Evolutionary conservation across 2,329 filamentous ascomycete species (phyloP), one percentile per base, ranked within the genome.

Genomic region (Colletotrichum coccodes): DNA sequence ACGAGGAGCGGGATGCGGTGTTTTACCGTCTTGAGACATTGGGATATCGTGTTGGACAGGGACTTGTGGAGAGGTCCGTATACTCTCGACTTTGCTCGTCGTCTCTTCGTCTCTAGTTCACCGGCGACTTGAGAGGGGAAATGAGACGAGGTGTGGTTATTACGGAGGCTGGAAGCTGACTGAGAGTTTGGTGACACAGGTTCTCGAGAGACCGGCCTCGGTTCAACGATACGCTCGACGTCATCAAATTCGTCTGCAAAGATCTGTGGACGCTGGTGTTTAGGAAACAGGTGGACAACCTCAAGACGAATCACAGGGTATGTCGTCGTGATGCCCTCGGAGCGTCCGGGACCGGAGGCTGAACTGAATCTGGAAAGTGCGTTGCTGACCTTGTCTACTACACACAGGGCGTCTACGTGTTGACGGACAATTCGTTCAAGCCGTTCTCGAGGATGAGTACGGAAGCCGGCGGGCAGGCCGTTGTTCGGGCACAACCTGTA

Each of bases 231-330:
- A 95, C 95, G 4, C 89, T 99, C 47, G 96, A 98, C 77, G 92
- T 95, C 57, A 99, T 99, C 79, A 99, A 99, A 80, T 98, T 99
- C 77, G 86, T 99, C 57, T 99, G 96, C 88, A 99, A 99, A 84
- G 96, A 99, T 79, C 86, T 99, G 50, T 99, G 96, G 96, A 94
- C 90, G 38, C 86, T 98, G 23, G 89, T 98, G 18, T 99, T 98
- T 81, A 89, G 93, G 78, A 99, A 99, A 82, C 97, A 98, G 80
- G 94, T 99, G 76, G 96, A 99, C 81, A 99, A 99, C 79, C 86
- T 99, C 53, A 99, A 99, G 83, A 99, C 96, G 9, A 99, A 99
- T 78, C 96, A 99, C 79, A 86, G 96, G 75, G 92, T 94, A 83
- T 21, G 85, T 74, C 28, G 21, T 26, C 21, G 16, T 28, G 9